Evolutionary conservation across 768 basidiomycete genomes (phyloP), one percentile per base, ranked within the genome.

Genomic region (Mycena vitilis): DNA sequence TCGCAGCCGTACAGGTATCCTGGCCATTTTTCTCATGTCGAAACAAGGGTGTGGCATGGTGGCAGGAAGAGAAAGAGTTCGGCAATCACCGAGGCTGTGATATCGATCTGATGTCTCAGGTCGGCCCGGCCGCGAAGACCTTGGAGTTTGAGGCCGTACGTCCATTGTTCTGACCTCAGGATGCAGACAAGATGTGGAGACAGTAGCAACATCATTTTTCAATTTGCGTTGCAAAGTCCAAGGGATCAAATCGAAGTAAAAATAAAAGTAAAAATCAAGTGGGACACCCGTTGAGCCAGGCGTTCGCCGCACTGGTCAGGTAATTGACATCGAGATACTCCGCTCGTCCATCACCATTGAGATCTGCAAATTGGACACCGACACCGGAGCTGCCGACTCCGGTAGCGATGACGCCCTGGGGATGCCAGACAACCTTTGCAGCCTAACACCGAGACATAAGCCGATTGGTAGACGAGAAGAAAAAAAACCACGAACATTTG

Each of bases 331-430:
- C 62, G 11, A 63, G 42, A 42, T 62, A 62, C 9, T 62, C 62
- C 2, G 62, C 52, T 11, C 62, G 53, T 34, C 62, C 53, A 34
- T 64, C 63, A 22, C 63, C 63, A 10, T 55, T 64, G 45, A 64
- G 63, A 22, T 63, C 63, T 47, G 63, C 63, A 57, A 64, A 64
- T 38, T 64, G 63, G 30, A 64, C 55, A 10, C 37, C 55, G 23
- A 37, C 36, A n/a, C 63, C 55, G 2, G 55, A 56, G 16, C 34
- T 48, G 15, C 63, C 63, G 37, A 64, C 63, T 6, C 63, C 63
- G 10, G 55, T 64, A 12, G 63, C 63, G 10, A 64, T 57, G 36
- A 56, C 55, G 7, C 63, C 63, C 23, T 64, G 63, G 30, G 37
- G 55, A 18, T 25, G 6, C 63, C 54, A 57, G 10, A 56, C 54